Conservation (phyloP, 176 grass and related monocot species). For the Triticum urartu region DNA sequence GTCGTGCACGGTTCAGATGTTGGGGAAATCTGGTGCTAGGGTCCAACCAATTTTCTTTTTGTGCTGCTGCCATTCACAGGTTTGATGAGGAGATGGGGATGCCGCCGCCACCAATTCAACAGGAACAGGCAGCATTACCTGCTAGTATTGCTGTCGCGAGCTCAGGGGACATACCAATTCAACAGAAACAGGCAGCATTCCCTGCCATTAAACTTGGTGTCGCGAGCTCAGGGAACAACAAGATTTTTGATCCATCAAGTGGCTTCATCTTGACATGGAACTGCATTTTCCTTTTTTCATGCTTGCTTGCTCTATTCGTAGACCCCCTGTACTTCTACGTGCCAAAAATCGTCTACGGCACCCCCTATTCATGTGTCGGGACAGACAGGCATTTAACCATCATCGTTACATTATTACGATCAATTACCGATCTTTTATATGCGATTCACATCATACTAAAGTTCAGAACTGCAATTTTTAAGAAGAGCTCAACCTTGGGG, state of each 20-base stretch:
- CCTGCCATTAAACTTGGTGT: not conserved
- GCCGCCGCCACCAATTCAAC: conserved; percentile 47
- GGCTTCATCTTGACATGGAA: conserved; percentile 79
- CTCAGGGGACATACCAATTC: conserved; percentile 47
- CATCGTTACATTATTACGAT: conserved; percentile 62
- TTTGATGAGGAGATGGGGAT: conserved; percentile 64
- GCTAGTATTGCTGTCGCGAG: conserved; percentile 27
- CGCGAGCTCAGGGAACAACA: conserved; percentile 26
- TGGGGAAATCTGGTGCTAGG: too few relatives aligned
- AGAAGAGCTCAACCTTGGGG: conserved; percentile 51
- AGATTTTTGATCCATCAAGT: conserved; percentile 71
- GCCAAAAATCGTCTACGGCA: conserved; percentile 41
- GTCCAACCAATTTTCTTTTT: too few relatives aligned
- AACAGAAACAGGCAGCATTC: conserved; percentile 50
- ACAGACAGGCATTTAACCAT: conserved; percentile 54
- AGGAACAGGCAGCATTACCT: conserved; percentile 42
- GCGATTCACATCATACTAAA: conserved; percentile 70
- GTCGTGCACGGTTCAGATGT: too few relatives aligned
- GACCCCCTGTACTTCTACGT: conserved; percentile 95
- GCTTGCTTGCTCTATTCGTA: conserved; percentile 74
- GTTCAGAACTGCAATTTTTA: conserved; percentile 83
- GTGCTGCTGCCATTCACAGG: conserved; percentile 20
- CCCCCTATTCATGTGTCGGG: conserved; percentile 35
- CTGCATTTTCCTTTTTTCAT: conserved; percentile 67
- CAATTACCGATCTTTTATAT: conserved; percentile 77